Conservation (phyloP, 495 filamentous ascomycete species). For the Xylaria venustula region DNA sequence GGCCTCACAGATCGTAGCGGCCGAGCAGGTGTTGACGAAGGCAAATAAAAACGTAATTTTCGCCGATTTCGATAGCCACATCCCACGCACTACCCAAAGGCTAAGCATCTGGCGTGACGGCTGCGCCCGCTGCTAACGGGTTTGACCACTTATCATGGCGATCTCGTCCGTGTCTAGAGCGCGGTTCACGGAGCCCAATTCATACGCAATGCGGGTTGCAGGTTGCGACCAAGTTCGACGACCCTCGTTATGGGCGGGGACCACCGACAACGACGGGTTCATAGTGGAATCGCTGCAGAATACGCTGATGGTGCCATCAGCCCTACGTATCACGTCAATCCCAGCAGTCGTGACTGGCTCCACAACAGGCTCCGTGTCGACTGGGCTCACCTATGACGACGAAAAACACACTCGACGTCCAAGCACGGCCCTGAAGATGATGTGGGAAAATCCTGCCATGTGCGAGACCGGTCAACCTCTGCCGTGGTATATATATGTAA, state of each 20-base stretch:
- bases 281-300: conserved; percentile 5
- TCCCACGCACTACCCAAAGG: background rate
- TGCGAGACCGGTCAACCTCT: background rate
- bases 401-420: conserved; percentile 22
- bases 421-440: conserved; percentile 10
- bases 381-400: conserved; percentile 21
- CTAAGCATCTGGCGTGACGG: background rate
- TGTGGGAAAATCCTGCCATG: conserved; percentile 4
- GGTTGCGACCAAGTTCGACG: background rate
- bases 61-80: background rate
- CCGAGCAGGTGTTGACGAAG: background rate
- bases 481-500: conserved; percentile 9
- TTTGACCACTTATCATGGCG: background rate
- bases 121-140: background rate
- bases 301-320: conserved; percentile 27
- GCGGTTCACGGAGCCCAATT: background rate
- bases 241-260: background rate
- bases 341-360: conserved; percentile 28
- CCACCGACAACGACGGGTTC: background rate
- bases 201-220: background rate
- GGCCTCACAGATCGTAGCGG: background rate
- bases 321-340: conserved; percentile 32
- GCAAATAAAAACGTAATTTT: conserved; percentile 11
- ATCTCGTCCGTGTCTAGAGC: background rate
- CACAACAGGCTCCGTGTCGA: conserved; percentile 22